Evolutionary conservation across 257 asterid genomes (phyloP), one percentile per base, ranked within the genome.

Genomic region (Marsdenia floribunda): DNA sequence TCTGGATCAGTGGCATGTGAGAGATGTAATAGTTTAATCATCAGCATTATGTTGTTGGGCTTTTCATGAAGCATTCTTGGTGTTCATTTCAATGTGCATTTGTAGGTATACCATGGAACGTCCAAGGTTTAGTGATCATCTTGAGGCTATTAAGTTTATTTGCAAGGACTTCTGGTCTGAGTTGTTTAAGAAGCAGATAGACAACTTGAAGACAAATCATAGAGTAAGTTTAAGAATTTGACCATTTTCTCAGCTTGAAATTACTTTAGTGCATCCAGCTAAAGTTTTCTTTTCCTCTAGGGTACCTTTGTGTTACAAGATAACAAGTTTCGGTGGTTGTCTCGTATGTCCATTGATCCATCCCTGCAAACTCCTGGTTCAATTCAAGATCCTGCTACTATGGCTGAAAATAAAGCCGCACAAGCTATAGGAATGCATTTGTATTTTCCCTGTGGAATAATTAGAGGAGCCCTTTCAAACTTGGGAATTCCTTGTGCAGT

Each of bases 81-180:
- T 44, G 70, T 74, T 73, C 61, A 54, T 59, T 26, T 55, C 21
- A 26, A 61, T 29, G 38, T 42, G 19, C 33, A 24, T 74, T 42
- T 73, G 54, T 46, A 92, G 99, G 85, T 94, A 92, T 83, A 94
- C 98, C 26, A 89, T 90, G 97, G 97, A 94, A 78, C 84, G 89
- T 18, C 99, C 97, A 66, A 90, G 99, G 84, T 94, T 94, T 87
- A 87, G 92, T 15, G 97, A 94, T 77, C 93, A 94, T 85, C 85
- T 94, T 77, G 99, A 94, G 80, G 99, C 98, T 16, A 92, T 94
- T 84, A 94, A 94, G 86, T 94, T 92, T 78, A 89, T 94, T 74
- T 94, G 99, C 93, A 94, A 94, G 84, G 99, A 94, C 87, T 94
- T 94, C 69, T 94, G 99, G 98, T 90, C 96, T 68, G 98, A 94